phyloP scores from a whole-genome alignment of 1,284 basidiomycete species.

The Ganoderma lucidum region DNA sequence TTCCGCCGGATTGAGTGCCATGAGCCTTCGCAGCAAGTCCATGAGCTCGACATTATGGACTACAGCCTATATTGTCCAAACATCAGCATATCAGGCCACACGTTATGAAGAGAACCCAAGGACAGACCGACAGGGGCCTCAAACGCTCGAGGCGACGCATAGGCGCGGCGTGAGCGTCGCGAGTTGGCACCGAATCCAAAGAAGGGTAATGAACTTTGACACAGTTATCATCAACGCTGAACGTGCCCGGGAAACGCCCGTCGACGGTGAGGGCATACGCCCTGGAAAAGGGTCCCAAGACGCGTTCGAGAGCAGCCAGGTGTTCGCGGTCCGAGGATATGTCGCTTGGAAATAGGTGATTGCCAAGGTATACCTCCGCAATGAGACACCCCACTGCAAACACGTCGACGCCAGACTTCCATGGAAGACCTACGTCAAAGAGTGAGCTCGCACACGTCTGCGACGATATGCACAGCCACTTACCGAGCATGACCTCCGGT shows the following conservation, averaged over 20 bases:
- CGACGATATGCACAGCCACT: neutral
- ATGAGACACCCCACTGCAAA: neutral
- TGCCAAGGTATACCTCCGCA: neutral
- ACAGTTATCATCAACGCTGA: neutral
- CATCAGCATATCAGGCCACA: no score
- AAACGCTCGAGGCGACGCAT: neutral
- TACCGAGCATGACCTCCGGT: neutral
- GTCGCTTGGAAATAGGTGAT: no score
- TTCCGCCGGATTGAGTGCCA: neutral
- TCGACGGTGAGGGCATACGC: neutral
- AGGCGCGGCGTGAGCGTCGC: neutral
- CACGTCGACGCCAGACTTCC: neutral
- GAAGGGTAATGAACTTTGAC: neutral
- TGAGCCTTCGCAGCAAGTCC: neutral
- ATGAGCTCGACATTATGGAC: neutral
- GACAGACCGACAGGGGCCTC: neutral
- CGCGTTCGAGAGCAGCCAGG: neutral
- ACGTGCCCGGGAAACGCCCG: neutral
- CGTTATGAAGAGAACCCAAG: neutral
- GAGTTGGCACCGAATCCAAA: neutral
- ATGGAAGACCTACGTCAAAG: neutral
- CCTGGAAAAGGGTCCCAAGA: neutral
- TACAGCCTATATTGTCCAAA: neutral
- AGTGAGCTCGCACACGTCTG: neutral
- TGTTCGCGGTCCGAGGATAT: no score